These are phyloP conservation scores for Capronia epimyces DNA, from an alignment of 2,329 filamentous ascomycete genomes.

Conservation along the genomic window DNA sequence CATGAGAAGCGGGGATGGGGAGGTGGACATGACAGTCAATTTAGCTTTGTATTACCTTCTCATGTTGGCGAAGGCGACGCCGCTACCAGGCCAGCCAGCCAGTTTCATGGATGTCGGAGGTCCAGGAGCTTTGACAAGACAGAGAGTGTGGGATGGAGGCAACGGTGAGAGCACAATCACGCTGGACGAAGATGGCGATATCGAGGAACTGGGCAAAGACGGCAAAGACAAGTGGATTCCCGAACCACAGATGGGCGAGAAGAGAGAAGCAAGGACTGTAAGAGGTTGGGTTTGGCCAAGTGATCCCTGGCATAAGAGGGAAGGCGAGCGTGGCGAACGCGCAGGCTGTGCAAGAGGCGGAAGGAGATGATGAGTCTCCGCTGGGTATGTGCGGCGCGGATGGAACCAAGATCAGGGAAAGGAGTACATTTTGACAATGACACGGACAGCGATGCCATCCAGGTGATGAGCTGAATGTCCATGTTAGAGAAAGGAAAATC, in stretches of 20 bases:
- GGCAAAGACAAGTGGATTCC: slow-evolving; percentile 59
- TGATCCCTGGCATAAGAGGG: slow-evolving; percentile 55
- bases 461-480: slow-evolving; percentile 20
- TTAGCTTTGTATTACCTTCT: slow-evolving; percentile 60
- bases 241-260: slow-evolving; percentile 55
- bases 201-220: slow-evolving; percentile 35
- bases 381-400: not conserved
- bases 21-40: slow-evolving; percentile 50
- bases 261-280: slow-evolving; percentile 54
- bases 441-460: slow-evolving; percentile 17
- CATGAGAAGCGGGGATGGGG: slow-evolving; percentile 8
- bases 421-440: not conserved
- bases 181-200: slow-evolving; percentile 24
- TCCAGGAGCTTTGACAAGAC: slow-evolving; percentile 52
- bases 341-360: slow-evolving; percentile 13
- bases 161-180: slow-evolving; percentile 12
- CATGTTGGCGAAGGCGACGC: slow-evolving; percentile 59
- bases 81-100: slow-evolving; percentile 52
- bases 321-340: slow-evolving; percentile 39
- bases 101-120: slow-evolving; percentile 58
- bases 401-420: not conserved
- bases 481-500: not conserved
- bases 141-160: slow-evolving; percentile 42
- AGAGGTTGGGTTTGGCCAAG: slow-evolving; percentile 59
- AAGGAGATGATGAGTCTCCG: slow-evolving; percentile 11